Evolutionary conservation across 2,329 filamentous ascomycete species (phyloP).

Genomic region (Madurella fahalii): DNA sequence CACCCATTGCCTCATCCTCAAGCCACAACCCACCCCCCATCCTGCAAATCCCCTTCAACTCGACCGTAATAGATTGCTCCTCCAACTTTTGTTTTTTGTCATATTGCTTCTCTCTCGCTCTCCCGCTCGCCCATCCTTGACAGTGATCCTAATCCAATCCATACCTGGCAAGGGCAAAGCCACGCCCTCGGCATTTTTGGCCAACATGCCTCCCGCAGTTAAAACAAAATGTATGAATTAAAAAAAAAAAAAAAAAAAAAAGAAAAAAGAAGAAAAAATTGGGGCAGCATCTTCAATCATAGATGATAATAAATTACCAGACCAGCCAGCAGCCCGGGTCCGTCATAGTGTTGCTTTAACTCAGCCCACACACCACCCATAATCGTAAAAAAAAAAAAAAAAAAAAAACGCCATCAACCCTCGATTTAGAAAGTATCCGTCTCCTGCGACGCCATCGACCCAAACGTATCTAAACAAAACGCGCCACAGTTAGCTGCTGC

Average conservation of each 20-base stretch:
- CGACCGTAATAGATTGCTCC: neutral
- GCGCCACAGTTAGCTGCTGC: neutral
- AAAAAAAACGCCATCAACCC: neutral
- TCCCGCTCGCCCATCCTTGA: neutral
- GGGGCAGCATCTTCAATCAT: neutral
- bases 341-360: neutral
- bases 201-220: neutral
- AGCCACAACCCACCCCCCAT: no score
- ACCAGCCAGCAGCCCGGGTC: neutral
- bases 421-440: constrained; percentile 49
- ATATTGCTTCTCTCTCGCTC: neutral
- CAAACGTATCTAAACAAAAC: constrained; percentile 46
- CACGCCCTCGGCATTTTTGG: neutral
- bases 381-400: neutral
- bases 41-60: neutral
- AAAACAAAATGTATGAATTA: neutral
- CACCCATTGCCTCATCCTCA: no score
- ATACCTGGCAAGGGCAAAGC: neutral
- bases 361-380: neutral
- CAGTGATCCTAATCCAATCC: neutral
- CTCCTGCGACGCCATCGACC: constrained; percentile 48
- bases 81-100: neutral
- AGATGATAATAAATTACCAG: neutral
- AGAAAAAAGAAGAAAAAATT: no score
- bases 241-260: no score